A percentile compares a stretch with the other conserved stretches of the same genome.
These are phyloP conservation scores for Sphaceloma murrayae DNA, from an alignment of 2,329 filamentous ascomycete species.

Conservation along the genomic window DNA sequence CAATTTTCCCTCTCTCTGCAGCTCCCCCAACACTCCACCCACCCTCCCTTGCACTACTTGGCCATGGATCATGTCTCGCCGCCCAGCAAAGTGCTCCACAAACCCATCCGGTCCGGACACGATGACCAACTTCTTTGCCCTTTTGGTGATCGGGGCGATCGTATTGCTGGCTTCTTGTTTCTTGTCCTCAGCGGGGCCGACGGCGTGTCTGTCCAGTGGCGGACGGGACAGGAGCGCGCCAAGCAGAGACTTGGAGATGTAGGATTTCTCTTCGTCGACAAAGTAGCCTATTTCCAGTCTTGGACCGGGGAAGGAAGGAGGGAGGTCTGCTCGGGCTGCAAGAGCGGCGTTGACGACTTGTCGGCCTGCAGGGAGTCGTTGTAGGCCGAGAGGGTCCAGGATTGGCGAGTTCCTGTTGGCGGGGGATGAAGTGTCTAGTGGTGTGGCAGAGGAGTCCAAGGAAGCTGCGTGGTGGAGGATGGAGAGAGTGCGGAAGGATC, in stretches of 20 bases:
- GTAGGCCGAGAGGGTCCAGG: no score
- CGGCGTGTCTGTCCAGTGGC: no score
- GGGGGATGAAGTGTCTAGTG: no score
- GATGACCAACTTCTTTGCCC: slow-evolving; percentile 62
- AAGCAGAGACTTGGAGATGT: slow-evolving; percentile 44
- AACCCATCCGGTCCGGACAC: slow-evolving; percentile 90
- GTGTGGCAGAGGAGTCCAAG: no score
- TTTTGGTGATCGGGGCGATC: no score
- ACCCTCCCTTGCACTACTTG: slow-evolving; percentile 65
- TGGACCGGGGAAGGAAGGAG: background rate
- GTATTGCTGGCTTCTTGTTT: slow-evolving; percentile 20
- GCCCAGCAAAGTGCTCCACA: slow-evolving; percentile 67
- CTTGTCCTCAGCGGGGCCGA: no score
- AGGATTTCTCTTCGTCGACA: slow-evolving; percentile 67
- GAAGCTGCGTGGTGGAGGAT: background rate
- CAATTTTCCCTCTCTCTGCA: slow-evolving; percentile 37
- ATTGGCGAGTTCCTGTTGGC: no score
- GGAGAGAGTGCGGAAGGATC: background rate
- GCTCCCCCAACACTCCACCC: slow-evolving; percentile 54
- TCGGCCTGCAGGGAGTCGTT: no score
- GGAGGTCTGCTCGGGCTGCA: no score
- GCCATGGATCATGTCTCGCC: slow-evolving; percentile 66
- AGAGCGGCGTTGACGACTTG: no score
- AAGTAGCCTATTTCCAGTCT: slow-evolving; percentile 62
- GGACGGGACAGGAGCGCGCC: slow-evolving; percentile 24